Evolutionary conservation across 257 asterid genomes (phyloP).

Genomic region (Nicotiana knightiana): DNA sequence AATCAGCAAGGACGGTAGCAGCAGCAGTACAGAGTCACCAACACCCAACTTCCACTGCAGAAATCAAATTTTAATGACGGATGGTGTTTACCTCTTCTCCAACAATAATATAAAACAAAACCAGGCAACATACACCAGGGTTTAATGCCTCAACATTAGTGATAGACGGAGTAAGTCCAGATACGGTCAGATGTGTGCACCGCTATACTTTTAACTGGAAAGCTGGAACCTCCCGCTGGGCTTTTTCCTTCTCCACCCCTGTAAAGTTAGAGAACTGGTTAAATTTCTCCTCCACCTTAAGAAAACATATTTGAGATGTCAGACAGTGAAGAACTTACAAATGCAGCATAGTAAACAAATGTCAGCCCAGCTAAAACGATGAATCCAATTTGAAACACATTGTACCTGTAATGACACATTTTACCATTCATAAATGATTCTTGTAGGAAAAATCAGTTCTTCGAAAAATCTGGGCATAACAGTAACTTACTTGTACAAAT

Average conservation of each 20-base stretch:
- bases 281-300: constrained; percentile 8
- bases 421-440: constrained; percentile 3
- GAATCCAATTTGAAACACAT: constrained; percentile 92
- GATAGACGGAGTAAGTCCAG: constrained; percentile 7
- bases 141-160: constrained; percentile 5
- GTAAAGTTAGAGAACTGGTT: constrained; percentile 11
- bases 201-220: constrained; percentile 43
- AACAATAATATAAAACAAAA: constrained; percentile 29
- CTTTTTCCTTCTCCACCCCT: constrained; percentile 90
- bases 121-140: constrained; percentile 28
- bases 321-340: constrained; percentile 43
- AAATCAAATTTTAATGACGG: constrained; percentile 14
- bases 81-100: constrained; percentile 29
- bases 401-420: constrained; percentile 58
- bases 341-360: constrained; percentile 78
- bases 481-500: constrained; percentile 81
- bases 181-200: constrained; percentile 13
- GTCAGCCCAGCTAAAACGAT: constrained; percentile 87
- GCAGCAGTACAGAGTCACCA: constrained; percentile 17
- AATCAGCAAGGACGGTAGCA: constrained; percentile 28
- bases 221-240: constrained; percentile 83
- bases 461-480: not conserved
- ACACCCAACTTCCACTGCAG: constrained; percentile 17
- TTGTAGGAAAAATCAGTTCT: not conserved
- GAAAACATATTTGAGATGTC: not conserved